A percentile compares a stretch with the other conserved stretches of the same genome.
These are phyloP conservation scores for Blastocystis sp. DNA, from an alignment of 352 stramenopile species.

Conservation along the genomic window DNA sequence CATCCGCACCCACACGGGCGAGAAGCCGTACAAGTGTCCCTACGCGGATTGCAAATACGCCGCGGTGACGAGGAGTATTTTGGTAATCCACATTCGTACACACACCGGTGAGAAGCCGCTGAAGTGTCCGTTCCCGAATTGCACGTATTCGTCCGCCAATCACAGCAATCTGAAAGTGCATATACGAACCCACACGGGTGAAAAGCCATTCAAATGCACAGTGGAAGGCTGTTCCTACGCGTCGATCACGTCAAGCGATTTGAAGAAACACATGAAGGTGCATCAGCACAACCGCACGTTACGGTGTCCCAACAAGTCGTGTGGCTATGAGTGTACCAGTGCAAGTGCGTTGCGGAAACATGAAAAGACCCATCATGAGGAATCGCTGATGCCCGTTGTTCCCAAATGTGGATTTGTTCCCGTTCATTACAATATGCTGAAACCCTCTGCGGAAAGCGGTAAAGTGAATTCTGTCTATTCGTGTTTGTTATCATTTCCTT, in stretches of 20 bases:
- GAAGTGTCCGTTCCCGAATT: conserved; percentile 46
- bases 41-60: conserved; percentile 50
- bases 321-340: conserved; percentile 24
- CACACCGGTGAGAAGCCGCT: conserved; percentile 36
- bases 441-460: background rate
- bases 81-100: conserved; percentile 50
- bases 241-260: conserved; percentile 44
- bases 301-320: conserved; percentile 1
- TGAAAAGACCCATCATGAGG: conserved; percentile 19
- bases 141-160: conserved; percentile 38
- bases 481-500: background rate
- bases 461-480: background rate
- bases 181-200: conserved; percentile 30
- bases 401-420: conserved; percentile 45
- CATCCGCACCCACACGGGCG: conserved; percentile 30
- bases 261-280: conserved; percentile 47
- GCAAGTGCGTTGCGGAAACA: conserved; percentile 44
- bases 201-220: conserved; percentile 52
- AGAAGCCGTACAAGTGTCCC: conserved; percentile 52
- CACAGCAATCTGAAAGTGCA: conserved; percentile 52
- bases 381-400: background rate
- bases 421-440: conserved; percentile 24
- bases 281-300: conserved; percentile 4
- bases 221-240: conserved; percentile 26
- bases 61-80: conserved; percentile 14